phyloP scores from a whole-genome alignment of 441 rosid species.

The Pelargonium australe region DNA sequence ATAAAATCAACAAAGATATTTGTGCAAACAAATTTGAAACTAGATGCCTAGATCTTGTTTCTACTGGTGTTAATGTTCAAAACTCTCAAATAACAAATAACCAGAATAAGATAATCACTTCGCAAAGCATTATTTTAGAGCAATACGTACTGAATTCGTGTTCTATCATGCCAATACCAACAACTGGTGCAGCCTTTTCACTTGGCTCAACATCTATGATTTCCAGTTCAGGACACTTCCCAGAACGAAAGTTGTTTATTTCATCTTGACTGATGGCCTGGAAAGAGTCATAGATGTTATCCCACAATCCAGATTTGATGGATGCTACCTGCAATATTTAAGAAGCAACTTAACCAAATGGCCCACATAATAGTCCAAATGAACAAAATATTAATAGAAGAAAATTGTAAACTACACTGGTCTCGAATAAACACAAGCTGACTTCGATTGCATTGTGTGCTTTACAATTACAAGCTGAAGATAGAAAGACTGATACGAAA shows the following conservation, averaged over 20 bases:
- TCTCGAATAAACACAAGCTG: slow-evolving; percentile 10
- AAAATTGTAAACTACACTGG: background rate
- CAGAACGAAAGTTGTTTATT: slow-evolving; percentile 21
- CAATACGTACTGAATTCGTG: slow-evolving; percentile 32
- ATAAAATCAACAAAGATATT: too few relatives aligned
- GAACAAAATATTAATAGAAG: slow-evolving; percentile 4
- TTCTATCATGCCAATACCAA: slow-evolving; percentile 16
- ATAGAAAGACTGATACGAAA: too few relatives aligned
- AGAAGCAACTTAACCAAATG: slow-evolving; percentile 5
- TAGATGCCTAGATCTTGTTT: background rate
- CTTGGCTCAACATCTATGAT: slow-evolving; percentile 50
- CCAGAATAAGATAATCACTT: background rate
- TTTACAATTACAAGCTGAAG: too few relatives aligned
- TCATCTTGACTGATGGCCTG: slow-evolving; percentile 45
- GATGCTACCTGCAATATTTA: slow-evolving; percentile 59
- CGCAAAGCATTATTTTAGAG: background rate
- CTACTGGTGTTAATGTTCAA: background rate
- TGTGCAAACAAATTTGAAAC: background rate
- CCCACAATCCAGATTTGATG: slow-evolving; percentile 75
- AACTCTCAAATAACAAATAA: background rate
- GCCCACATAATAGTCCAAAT: background rate
- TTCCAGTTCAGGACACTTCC: slow-evolving; percentile 36
- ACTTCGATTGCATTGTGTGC: background rate
- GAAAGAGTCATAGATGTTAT: slow-evolving; percentile 75
- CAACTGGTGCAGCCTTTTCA: slow-evolving; percentile 29